Percentiles rank a stretch among this genome's conserved stretches.
phyloP scores from a whole-genome alignment of 495 filamentous ascomycete genomes.

The Penicillium roqueforti region DNA sequence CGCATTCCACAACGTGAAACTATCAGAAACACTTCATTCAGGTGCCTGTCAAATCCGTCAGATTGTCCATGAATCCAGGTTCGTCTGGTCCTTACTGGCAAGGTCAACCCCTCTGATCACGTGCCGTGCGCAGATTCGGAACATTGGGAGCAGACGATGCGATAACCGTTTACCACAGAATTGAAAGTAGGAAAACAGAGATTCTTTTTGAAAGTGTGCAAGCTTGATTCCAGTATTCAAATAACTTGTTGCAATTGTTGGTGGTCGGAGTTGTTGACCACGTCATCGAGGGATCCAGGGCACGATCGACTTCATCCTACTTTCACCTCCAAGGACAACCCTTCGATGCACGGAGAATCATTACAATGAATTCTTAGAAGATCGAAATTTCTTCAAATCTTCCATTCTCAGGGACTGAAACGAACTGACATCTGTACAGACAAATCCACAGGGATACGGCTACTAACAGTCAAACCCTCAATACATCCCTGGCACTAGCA shows the following conservation, averaged over 20 bases:
- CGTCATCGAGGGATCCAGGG: conserved; percentile 27
- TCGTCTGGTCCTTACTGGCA: neutral
- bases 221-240: neutral
- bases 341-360: conserved; percentile 5
- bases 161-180: neutral
- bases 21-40: conserved; percentile 5
- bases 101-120: conserved; percentile 5
- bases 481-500: conserved; percentile 9
- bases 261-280: conserved; percentile 2
- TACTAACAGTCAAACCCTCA: neutral
- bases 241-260: neutral
- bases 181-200: neutral
- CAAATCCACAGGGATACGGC: conserved; percentile 17
- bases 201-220: neutral
- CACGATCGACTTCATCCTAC: neutral
- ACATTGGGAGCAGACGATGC: neutral
- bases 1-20: neutral
- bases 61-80: conserved; percentile 6
- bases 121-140: neutral
- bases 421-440: conserved; percentile 16
- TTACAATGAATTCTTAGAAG: conserved; percentile 3
- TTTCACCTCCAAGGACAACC: conserved; percentile 1
- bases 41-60: conserved; percentile 6
- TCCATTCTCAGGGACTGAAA: conserved; percentile 16
- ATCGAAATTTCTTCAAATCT: conserved; percentile 4